These are phyloP conservation scores for Esteya vermicola DNA, from an alignment of 2,329 filamentous ascomycete species.

Conservation along the genomic window DNA sequence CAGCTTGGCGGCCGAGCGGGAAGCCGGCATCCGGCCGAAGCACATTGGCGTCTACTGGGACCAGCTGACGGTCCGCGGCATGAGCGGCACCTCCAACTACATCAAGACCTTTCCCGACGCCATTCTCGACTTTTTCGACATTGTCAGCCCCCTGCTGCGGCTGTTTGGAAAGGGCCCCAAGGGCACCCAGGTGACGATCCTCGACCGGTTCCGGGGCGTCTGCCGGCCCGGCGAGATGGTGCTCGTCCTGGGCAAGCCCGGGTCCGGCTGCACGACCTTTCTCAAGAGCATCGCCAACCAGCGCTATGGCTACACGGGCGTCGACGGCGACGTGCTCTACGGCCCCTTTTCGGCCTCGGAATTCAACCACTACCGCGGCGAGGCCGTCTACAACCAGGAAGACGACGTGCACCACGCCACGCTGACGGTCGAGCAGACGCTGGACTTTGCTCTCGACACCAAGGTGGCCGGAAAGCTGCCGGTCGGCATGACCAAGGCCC, in stretches of 20 bases:
- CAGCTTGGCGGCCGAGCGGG: constrained; percentile 53
- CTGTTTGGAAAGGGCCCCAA: constrained; percentile 54
- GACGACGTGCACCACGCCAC: constrained; percentile 79
- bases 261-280: constrained; percentile 57
- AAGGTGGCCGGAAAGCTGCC: constrained; percentile 75
- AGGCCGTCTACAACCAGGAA: constrained; percentile 76
- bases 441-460: constrained; percentile 71
- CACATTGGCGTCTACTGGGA: constrained; percentile 73
- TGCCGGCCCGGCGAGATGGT: constrained; percentile 80
- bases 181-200: constrained; percentile 56
- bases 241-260: constrained; percentile 65
- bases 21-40: constrained; percentile 69
- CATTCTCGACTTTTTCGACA: constrained; percentile 62
- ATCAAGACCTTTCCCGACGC: constrained; percentile 65
- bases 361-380: constrained; percentile 64
- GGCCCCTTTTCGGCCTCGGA: constrained; percentile 58
- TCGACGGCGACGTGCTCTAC: constrained; percentile 59
- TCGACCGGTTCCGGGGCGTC: constrained; percentile 57
- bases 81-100: constrained; percentile 60
- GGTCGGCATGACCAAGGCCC: constrained; percentile 50
- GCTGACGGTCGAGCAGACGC: constrained; percentile 74
- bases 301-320: constrained; percentile 37
- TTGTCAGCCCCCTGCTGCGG: constrained; percentile 48
- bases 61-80: constrained; percentile 58
- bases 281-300: constrained; percentile 56